Percentiles rank a stretch among this genome's conserved stretches.
phyloP scores from a whole-genome alignment of 2,329 filamentous ascomycete species.

The Colletotrichum australisinense region DNA sequence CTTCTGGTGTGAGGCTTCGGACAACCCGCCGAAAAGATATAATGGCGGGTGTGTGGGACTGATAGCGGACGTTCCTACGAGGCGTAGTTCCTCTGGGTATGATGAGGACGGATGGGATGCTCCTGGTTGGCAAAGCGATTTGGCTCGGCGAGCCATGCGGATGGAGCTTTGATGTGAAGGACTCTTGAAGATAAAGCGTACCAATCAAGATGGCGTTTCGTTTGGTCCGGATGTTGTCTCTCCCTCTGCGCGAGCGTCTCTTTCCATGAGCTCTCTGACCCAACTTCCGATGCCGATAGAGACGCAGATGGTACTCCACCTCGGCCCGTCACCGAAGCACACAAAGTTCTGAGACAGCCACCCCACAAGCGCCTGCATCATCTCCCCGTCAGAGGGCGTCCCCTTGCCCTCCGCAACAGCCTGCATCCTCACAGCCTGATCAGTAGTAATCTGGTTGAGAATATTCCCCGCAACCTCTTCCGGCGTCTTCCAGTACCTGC shows the following conservation, averaged over 20 bases:
- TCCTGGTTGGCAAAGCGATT: not conserved
- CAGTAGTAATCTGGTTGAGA: not conserved
- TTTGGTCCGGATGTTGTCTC: too few relatives aligned
- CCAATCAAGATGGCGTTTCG: not conserved
- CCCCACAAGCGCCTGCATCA: conserved; percentile 1
- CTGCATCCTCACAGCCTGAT: conserved; percentile 1
- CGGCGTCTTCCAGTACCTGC: conserved; percentile 26
- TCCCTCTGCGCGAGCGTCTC: not conserved
- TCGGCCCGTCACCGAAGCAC: conserved; percentile 31
- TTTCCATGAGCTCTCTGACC: conserved; percentile 1
- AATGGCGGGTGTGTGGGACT: not conserved
- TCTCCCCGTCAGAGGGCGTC: not conserved
- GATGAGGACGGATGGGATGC: not conserved
- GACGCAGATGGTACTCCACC: conserved; percentile 22
- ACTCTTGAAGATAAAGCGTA: too few relatives aligned
- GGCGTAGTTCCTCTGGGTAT: not conserved
- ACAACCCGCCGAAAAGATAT: not conserved
- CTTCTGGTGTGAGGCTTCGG: not conserved
- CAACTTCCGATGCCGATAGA: conserved; percentile 26
- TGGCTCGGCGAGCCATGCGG: not conserved
- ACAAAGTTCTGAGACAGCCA: conserved; percentile 21
- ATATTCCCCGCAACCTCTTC: conserved; percentile 10
- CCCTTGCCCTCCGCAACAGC: conserved; percentile 22
- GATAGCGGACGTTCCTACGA: not conserved
- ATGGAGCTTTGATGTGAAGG: not conserved